phyloP scores from a whole-genome alignment of 2,329 filamentous ascomycete species.

The Chalara sp. region DNA sequence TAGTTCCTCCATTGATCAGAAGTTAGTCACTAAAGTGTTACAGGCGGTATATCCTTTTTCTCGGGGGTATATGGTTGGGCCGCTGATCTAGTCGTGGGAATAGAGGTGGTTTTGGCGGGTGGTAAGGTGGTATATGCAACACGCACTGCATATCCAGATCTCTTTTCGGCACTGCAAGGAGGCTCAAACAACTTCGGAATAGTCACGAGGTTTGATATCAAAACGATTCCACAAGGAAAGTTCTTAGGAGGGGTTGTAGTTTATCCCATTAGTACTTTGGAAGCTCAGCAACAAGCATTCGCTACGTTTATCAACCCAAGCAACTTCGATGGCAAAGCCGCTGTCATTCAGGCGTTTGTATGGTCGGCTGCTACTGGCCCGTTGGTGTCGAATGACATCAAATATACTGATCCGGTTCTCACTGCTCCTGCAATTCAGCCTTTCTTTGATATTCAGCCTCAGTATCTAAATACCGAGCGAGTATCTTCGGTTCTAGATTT shows the following conservation, averaged over 20 bases:
- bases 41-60: conserved; percentile 11
- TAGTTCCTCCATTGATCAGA: background rate
- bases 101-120: conserved; percentile 33
- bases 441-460: background rate
- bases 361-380: background rate
- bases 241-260: conserved; percentile 13
- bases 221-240: conserved; percentile 23
- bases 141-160: conserved; percentile 34
- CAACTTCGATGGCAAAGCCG: background rate
- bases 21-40: background rate
- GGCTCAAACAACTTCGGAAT: conserved; percentile 52
- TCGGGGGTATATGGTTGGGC: conserved; percentile 11
- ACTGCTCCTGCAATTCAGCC: background rate
- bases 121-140: conserved; percentile 41
- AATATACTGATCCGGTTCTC: background rate
- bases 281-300: background rate
- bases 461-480: background rate
- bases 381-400: background rate
- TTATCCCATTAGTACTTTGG: background rate
- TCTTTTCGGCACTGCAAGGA: conserved; percentile 47
- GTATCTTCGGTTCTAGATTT: too few species aligned
- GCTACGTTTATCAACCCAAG: background rate
- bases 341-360: background rate
- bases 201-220: conserved; percentile 39
- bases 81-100: conserved; percentile 2